Evolutionary conservation across 306 rosid genomes (phyloP).

Genomic region (Quercus dentata): DNA sequence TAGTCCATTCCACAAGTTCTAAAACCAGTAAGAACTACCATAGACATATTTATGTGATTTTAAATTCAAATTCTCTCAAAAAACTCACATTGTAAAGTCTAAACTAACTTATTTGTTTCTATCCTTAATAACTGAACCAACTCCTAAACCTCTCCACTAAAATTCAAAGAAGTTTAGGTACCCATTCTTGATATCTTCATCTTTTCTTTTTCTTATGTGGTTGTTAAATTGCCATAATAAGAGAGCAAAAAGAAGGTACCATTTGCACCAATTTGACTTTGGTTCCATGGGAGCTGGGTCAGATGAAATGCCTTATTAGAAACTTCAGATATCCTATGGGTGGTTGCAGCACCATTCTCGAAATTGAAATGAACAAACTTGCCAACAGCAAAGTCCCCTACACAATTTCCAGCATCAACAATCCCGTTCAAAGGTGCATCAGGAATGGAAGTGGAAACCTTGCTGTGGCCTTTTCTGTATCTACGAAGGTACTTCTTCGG

Average conservation of each 20-base stretch:
- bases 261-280: conserved; percentile 58
- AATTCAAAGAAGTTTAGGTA: neutral
- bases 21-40: neutral
- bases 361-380: conserved; percentile 67
- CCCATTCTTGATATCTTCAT: neutral
- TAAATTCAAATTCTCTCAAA: neutral
- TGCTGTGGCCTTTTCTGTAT: conserved; percentile 36
- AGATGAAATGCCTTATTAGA: conserved; percentile 64
- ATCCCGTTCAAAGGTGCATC: conserved; percentile 42
- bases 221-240: neutral
- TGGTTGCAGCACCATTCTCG: conserved; percentile 51
- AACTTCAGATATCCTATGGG: conserved; percentile 64
- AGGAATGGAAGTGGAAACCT: conserved; percentile 34
- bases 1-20: conserved; percentile 3
- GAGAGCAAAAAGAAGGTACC: conserved; percentile 32
- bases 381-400: conserved; percentile 40
- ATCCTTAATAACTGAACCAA: neutral
- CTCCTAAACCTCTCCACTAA: conserved; percentile 1
- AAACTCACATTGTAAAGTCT: neutral
- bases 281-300: conserved; percentile 73
- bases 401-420: conserved; percentile 42
- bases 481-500: conserved; percentile 28
- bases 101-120: neutral
- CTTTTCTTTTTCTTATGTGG: neutral
- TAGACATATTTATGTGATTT: neutral